A percentile compares a stretch with the other conserved stretches of the same genome.
phyloP scores from a whole-genome alignment of 352 stramenopile species.

The Halophytophthora batemanensis region DNA sequence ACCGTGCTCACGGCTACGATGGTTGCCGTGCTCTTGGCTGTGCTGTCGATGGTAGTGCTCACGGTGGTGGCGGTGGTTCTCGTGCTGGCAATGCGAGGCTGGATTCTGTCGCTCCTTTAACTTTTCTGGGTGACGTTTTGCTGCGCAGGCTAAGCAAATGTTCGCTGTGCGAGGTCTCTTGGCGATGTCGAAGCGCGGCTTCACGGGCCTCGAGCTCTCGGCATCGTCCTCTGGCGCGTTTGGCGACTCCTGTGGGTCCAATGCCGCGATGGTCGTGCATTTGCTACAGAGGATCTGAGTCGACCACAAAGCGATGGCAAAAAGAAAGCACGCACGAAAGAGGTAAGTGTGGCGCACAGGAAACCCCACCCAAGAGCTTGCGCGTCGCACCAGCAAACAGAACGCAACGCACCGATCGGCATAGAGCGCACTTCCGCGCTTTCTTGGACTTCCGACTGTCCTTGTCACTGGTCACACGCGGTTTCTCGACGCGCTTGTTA shows the following conservation, averaged over 20 bases:
- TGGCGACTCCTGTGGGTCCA: slow-evolving; percentile 5
- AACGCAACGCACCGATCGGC: slow-evolving; percentile 25
- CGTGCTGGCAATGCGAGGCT: no score
- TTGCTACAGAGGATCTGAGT: slow-evolving; percentile 19
- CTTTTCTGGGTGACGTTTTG: slow-evolving; percentile 16
- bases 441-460: slow-evolving; percentile 6
- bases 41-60: no score
- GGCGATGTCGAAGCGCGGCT: slow-evolving; percentile 24
- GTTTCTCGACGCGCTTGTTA: no score
- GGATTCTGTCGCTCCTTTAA: not conserved
- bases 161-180: slow-evolving; percentile 16
- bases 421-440: slow-evolving; percentile 8
- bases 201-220: slow-evolving; percentile 23
- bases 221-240: slow-evolving; percentile 2
- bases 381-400: no score
- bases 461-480: slow-evolving; percentile 3
- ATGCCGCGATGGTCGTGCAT: slow-evolving; percentile 14
- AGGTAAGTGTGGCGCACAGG: slow-evolving; percentile 6
- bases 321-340: not conserved
- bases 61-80: no score
- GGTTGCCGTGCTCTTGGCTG: no score
- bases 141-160: slow-evolving; percentile 21
- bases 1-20: no score
- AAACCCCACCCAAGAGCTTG: slow-evolving; percentile 1
- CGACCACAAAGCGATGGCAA: not conserved